Evolutionary conservation across 192 early-diverging fungal species (phyloP).

Genomic region (Linnemannia hyalina): DNA sequence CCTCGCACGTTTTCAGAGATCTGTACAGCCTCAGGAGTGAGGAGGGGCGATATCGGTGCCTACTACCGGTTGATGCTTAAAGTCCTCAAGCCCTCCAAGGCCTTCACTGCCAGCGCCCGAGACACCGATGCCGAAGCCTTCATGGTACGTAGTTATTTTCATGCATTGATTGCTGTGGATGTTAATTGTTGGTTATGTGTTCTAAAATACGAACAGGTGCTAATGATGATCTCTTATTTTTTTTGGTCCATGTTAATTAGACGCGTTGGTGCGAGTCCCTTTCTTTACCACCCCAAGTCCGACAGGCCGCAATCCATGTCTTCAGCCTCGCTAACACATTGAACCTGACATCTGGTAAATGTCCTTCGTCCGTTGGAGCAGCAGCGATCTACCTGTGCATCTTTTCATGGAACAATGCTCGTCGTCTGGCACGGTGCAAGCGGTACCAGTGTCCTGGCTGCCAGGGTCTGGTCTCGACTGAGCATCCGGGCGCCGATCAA

Average conservation of each 20-base stretch:
- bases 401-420: constrained; percentile 67
- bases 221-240: neutral
- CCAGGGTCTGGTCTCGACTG: constrained; percentile 10
- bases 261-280: constrained; percentile 72
- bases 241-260: constrained; percentile 19
- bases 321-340: constrained; percentile 69
- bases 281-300: constrained; percentile 64
- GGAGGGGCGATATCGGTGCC: constrained; percentile 71
- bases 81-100: constrained; percentile 63
- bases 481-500: constrained; percentile 26
- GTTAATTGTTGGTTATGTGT: too few species aligned
- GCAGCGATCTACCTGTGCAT: constrained; percentile 73
- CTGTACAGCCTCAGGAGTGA: constrained; percentile 70
- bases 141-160: constrained; percentile 56
- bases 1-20: constrained; percentile 76
- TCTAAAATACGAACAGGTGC: neutral
- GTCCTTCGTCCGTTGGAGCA: constrained; percentile 73
- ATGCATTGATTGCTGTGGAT: too few species aligned
- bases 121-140: constrained; percentile 56
- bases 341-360: constrained; percentile 74
- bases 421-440: constrained; percentile 35
- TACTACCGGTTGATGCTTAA: constrained; percentile 75
- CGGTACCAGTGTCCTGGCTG: constrained; percentile 40
- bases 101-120: constrained; percentile 32
- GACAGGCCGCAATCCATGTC: constrained; percentile 63